Conservation (phyloP, 2,329 filamentous ascomycete species). For the Colletotrichum tropicale region DNA sequence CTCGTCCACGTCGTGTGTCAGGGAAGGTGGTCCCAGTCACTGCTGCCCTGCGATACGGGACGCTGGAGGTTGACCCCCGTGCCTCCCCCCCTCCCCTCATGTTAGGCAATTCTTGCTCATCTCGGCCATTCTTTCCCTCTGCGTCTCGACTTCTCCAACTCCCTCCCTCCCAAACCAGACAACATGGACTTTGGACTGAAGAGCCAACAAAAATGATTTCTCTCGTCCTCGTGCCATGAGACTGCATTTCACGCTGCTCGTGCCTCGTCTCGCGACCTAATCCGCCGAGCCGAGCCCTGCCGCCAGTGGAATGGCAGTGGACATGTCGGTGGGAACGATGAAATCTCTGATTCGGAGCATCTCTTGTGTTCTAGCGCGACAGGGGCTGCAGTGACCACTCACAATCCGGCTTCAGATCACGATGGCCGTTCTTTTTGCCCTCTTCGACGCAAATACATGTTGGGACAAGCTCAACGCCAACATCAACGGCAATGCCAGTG, state of each 20-base stretch:
- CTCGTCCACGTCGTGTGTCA: not conserved
- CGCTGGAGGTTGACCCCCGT: not conserved
- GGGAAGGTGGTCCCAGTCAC: not conserved
- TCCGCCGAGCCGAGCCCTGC: not conserved
- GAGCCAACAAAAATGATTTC: not conserved
- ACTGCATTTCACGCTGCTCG: not conserved
- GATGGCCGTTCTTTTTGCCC: not conserved
- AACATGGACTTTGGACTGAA: not conserved
- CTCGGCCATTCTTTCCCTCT: conserved; percentile 14
- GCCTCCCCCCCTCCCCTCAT: not conserved
- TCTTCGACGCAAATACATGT: not conserved
- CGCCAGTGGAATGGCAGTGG: not conserved
- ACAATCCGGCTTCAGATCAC: not conserved
- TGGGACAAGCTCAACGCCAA: not conserved
- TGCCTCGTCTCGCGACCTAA: not conserved
- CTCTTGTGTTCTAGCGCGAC: not conserved
- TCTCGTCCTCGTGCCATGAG: not conserved
- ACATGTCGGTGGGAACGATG: not conserved
- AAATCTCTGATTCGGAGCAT: conserved; percentile 3
- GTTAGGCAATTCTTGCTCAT: conserved; percentile 9
- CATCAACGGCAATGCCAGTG: not conserved
- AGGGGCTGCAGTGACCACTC: not conserved
- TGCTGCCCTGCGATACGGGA: conserved; percentile 2
- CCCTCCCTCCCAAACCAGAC: not conserved
- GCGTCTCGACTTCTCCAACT: not conserved